These are phyloP conservation scores for Goffeauzyma gilvescens DNA, from an alignment of 768 basidiomycete genomes.

Conservation along the genomic window DNA sequence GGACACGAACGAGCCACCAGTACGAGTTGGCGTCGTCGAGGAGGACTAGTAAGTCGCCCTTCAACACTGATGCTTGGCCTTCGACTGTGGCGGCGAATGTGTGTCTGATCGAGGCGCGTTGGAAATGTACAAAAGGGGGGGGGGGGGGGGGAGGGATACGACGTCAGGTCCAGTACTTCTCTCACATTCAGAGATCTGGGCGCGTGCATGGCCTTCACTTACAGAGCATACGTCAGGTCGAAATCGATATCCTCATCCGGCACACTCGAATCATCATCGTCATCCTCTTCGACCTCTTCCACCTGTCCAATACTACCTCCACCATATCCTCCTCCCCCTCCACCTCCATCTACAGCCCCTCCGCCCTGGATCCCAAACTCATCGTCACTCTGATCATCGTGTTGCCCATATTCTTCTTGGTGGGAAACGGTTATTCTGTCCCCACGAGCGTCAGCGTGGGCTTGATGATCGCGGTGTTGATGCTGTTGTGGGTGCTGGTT, in stretches of 20 bases:
- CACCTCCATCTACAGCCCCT: no score
- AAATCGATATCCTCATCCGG: constrained; percentile 33
- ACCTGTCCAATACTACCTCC: no score
- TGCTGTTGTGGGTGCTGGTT: no score
- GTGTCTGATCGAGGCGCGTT: constrained; percentile 44
- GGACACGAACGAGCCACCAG: constrained; percentile 98
- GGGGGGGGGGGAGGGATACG: constrained; percentile 82
- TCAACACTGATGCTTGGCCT: constrained; percentile 95
- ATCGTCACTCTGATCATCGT: no score
- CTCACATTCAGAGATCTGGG: not conserved
- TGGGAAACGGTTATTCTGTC: no score
- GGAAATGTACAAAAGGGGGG: no score
- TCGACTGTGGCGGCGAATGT: constrained; percentile 96
- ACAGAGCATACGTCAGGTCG: constrained; percentile 31
- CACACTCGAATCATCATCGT: constrained; percentile 26
- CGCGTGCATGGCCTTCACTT: constrained; percentile 7
- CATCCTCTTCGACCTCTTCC: constrained; percentile 14
- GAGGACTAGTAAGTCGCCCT: constrained; percentile 84
- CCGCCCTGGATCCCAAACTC: no score
- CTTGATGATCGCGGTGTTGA: no score
- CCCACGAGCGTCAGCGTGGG: no score
- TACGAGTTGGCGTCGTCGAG: constrained; percentile 99
- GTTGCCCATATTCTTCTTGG: no score
- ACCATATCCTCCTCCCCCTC: no score
- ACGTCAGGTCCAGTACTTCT: constrained; percentile 19